Evolutionary conservation across 192 early-diverging fungal genomes (phyloP).

Genomic region (Entrophospora sp.): DNA sequence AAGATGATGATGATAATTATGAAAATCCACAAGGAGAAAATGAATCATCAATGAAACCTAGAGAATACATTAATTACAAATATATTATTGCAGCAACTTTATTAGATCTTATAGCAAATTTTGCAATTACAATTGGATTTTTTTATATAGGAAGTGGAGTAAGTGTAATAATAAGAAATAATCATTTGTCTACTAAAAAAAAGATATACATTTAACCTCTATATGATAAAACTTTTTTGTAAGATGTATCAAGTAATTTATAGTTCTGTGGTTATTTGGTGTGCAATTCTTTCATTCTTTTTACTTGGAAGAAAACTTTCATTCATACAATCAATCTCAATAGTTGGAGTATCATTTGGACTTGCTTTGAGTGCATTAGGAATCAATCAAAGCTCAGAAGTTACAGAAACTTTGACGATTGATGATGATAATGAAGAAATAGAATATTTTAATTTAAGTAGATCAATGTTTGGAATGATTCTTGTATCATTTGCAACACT

Average conservation of each 20-base stretch:
- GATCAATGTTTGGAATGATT: slow-evolving; percentile 40
- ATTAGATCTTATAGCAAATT: slow-evolving; percentile 48
- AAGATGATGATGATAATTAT: neutral
- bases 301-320: slow-evolving; percentile 41
- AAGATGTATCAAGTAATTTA: slow-evolving; percentile 60
- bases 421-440: neutral
- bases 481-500: slow-evolving; percentile 46
- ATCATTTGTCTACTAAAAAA: neutral
- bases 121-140: slow-evolving; percentile 46
- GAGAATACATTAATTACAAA: slow-evolving; percentile 25
- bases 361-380: slow-evolving; percentile 44
- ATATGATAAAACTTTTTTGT: neutral
- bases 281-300: slow-evolving; percentile 47
- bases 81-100: slow-evolving; percentile 26
- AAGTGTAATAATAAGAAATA: slow-evolving; percentile 9
- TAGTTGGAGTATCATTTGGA: slow-evolving; percentile 44
- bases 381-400: slow-evolving; percentile 20
- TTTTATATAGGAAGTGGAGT: slow-evolving; percentile 52
- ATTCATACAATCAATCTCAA: slow-evolving; percentile 41
- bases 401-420: neutral
- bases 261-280: slow-evolving; percentile 55
- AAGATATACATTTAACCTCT: neutral
- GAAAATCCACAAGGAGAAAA: neutral
- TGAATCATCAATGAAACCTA: slow-evolving; percentile 25
- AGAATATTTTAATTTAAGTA: neutral